These are phyloP conservation scores for Penicillium hordei DNA, from an alignment of 2,329 filamentous ascomycete genomes.

Conservation along the genomic window DNA sequence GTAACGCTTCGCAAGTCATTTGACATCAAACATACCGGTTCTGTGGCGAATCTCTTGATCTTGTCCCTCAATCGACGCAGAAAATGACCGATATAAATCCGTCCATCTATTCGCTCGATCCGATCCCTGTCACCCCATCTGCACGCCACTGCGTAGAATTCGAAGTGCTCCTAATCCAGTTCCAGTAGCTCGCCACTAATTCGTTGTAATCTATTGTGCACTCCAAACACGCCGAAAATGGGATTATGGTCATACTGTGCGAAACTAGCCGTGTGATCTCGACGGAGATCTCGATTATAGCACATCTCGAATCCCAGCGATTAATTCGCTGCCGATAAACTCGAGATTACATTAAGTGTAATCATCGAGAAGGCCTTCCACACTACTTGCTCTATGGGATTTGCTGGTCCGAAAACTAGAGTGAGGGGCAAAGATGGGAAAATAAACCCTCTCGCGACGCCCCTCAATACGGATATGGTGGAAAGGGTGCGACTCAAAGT, in stretches of 20 bases:
- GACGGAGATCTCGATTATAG: conserved; percentile 18
- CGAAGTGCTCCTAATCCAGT: conserved; percentile 17
- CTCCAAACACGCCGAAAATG: conserved; percentile 12
- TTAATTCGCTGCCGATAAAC: conserved; percentile 8
- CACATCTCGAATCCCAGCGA: conserved; percentile 7
- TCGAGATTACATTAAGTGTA: conserved; percentile 15
- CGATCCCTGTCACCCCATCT: conserved; percentile 1
- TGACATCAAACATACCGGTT: conserved; percentile 53
- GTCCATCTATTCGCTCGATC: neutral
- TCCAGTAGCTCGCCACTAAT: conserved; percentile 21
- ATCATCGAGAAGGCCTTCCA: conserved; percentile 15
- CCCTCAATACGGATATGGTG: conserved; percentile 13
- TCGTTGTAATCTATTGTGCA: conserved; percentile 21
- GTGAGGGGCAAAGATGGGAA: conserved; percentile 11
- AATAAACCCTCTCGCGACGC: conserved; percentile 7
- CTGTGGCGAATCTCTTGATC: conserved; percentile 47
- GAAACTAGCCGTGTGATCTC: conserved; percentile 11
- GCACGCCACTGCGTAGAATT: conserved; percentile 8
- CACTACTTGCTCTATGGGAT: conserved; percentile 21
- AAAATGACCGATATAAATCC: neutral
- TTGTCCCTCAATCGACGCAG: conserved; percentile 38
- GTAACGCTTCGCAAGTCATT: conserved; percentile 49
- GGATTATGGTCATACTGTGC: conserved; percentile 14
- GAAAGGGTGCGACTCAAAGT: neutral
- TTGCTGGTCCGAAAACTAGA: conserved; percentile 20